Conservation (phyloP, 2,329 filamentous ascomycete species). For the Cercospora citrullina region DNA sequence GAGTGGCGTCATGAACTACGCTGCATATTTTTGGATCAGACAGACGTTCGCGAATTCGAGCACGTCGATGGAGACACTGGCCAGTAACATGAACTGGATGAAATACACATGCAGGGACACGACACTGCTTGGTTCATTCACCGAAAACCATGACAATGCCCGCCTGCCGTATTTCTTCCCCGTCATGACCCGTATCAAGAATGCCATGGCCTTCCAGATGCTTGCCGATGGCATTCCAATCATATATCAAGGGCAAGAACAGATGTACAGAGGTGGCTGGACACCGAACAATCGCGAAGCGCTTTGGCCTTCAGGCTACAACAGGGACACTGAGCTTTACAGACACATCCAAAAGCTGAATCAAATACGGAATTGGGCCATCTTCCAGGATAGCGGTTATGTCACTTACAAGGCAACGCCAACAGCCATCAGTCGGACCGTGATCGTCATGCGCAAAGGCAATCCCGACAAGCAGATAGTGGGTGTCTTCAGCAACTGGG, state of each 20-base stretch:
- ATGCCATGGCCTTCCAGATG: conserved; percentile 60
- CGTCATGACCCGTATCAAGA: conserved; percentile 58
- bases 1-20: conserved; percentile 49
- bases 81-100: conserved; percentile 34
- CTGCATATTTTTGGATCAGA: conserved; percentile 41
- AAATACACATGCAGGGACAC: conserved; percentile 38
- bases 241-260: conserved; percentile 65
- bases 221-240: conserved; percentile 62
- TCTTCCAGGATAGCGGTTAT: conserved; percentile 41
- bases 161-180: conserved; percentile 48
- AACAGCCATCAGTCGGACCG: conserved; percentile 42
- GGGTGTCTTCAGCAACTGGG: conserved; percentile 35
- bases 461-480: conserved; percentile 40
- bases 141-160: conserved; percentile 41
- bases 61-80: conserved; percentile 42
- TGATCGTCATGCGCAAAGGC: conserved; percentile 50
- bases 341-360: conserved; percentile 49
- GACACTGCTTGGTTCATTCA: conserved; percentile 42
- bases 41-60: conserved; percentile 38
- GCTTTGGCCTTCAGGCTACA: conserved; percentile 42
- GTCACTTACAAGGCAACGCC: conserved; percentile 42
- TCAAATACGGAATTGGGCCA: conserved; percentile 49
- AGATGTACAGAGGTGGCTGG: conserved; percentile 48
- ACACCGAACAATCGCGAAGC: conserved; percentile 42
- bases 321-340: conserved; percentile 42